A percentile compares a stretch with the other conserved stretches of the same genome.
These are phyloP conservation scores for Cystofilobasidium ferigula DNA, from an alignment of 768 basidiomycete genomes.

Conservation along the genomic window DNA sequence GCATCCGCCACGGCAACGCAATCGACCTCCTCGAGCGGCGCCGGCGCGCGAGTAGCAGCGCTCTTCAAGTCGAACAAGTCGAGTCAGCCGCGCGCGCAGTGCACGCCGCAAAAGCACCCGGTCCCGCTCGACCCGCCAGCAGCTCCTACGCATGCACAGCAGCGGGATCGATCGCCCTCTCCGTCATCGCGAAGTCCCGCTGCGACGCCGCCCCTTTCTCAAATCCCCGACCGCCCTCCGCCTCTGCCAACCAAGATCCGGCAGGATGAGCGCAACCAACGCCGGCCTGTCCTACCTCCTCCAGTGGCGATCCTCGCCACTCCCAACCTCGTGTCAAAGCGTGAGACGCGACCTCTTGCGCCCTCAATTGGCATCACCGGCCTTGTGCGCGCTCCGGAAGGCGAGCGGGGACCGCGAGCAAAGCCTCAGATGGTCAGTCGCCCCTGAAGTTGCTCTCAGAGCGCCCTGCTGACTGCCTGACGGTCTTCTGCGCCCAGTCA, in stretches of 20 bases:
- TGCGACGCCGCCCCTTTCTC: neutral
- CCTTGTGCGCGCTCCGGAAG: constrained; percentile 17
- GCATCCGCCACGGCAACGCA: neutral
- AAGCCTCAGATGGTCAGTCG: neutral
- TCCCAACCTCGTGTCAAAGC: constrained; percentile 13
- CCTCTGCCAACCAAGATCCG: no score
- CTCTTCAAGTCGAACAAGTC: constrained; percentile 4
- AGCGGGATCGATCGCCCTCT: neutral
- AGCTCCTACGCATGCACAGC: neutral
- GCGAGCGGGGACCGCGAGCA: neutral
- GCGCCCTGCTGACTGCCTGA: no score
- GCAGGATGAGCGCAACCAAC: neutral
- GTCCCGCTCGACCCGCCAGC: neutral
- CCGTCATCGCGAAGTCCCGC: neutral
- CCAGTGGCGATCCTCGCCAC: neutral
- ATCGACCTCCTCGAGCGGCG: neutral
- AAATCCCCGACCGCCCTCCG: no score
- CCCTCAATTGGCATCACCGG: constrained; percentile 16
- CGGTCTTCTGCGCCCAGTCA: no score
- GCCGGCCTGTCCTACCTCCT: neutral
- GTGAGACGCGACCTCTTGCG: constrained; percentile 7
- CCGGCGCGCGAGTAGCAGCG: neutral
- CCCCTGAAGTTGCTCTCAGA: no score
- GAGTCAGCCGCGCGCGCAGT: neutral
- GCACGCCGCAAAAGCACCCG: neutral